Percentiles rank a stretch among this genome's conserved stretches.
phyloP scores from a whole-genome alignment of 768 basidiomycete genomes.

The Hericium rajendrae region DNA sequence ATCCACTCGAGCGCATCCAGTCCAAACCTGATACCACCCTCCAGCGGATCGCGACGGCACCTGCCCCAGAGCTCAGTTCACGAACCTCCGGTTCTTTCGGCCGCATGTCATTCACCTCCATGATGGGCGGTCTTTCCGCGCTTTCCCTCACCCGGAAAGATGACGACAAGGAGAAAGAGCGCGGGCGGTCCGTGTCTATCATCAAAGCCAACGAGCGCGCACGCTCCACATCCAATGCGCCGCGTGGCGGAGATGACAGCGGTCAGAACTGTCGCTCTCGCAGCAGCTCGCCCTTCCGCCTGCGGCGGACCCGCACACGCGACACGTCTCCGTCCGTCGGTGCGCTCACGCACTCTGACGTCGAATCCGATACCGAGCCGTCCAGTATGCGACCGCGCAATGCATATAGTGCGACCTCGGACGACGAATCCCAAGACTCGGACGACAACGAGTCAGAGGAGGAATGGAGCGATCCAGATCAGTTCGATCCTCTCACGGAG shows the following conservation, averaged over 20 bases:
- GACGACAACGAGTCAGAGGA: constrained; percentile 51
- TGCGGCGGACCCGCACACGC: constrained; percentile 55
- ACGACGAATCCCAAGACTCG: constrained; percentile 43
- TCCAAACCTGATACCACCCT: constrained; percentile 16
- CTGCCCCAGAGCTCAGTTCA: constrained; percentile 10
- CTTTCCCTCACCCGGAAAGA: constrained; percentile 49
- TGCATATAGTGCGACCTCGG: constrained; percentile 54
- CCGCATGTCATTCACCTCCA: constrained; percentile 53
- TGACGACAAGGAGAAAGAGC: constrained; percentile 29
- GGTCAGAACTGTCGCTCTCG: constrained; percentile 46
- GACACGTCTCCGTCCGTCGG: constrained; percentile 41
- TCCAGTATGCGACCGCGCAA: constrained; percentile 46
- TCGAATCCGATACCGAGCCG: constrained; percentile 47
- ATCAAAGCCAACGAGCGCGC: constrained; percentile 23
- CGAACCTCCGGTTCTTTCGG: constrained; percentile 43
- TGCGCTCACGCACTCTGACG: constrained; percentile 51
- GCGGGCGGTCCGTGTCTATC: constrained; percentile 44
- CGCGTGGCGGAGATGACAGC: constrained; percentile 24
- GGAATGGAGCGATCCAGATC: constrained; percentile 47
- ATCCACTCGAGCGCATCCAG: constrained; percentile 39
- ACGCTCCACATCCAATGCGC: constrained; percentile 32
- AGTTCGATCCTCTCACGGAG: constrained; percentile 76
- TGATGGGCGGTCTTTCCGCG: constrained; percentile 63
- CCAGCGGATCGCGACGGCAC: not conserved
- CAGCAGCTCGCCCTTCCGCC: constrained; percentile 72